Evolutionary conservation across 2,329 filamentous ascomycete species (phyloP), one percentile per base, ranked within the genome.

Genomic region (Arthrobotrys sphaeroides): DNA sequence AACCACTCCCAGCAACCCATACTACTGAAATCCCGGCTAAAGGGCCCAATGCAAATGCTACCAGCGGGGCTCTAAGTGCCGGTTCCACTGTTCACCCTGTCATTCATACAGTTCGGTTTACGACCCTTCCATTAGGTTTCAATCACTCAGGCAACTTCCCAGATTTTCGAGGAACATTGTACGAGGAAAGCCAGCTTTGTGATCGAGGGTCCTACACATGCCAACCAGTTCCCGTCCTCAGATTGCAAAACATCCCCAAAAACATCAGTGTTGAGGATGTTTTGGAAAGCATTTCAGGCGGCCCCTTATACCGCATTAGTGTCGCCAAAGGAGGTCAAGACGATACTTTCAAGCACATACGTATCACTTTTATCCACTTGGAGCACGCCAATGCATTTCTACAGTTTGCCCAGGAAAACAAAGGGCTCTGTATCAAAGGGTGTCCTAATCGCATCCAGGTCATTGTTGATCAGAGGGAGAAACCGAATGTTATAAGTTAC

Each of bases 281-380:
- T 5, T 9, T 69, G 2, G 20, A 28, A 0, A 55, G 45, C 22
- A 18, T 75, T n/a, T 20, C 64, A 10, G 72, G 72, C 42, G 72
- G 72, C 4, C 72, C 72, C 18, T 57, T 75, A 31, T 75, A 75
- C 16, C 64, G 64, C 12, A 47, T 75, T 42, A 55, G 22, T 28
- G 10, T 31, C 3, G 3, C 47, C 3, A 51, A 64, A 40, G 31
- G 31, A 9, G 10, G 4, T 3, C 51, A 31, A 22, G 31, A 38
- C n/a, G 38, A 53, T 12, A 20, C 43, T 10, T 24, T 59, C 12
- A 57, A 20, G 24, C 24, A 55, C 7, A 24, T 75, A 13, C 64
- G 61, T 5, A 36, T 75, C 18, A 69, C 59, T 2, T 75, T 69
- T 24, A 40, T 75, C 31, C 72, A 75, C 26, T 47, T 59, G 6